Percentiles rank a stretch among this genome's conserved stretches.
Evolutionary conservation across 1,284 basidiomycete genomes (phyloP).

Genomic region (Malassezia arunalokei): DNA sequence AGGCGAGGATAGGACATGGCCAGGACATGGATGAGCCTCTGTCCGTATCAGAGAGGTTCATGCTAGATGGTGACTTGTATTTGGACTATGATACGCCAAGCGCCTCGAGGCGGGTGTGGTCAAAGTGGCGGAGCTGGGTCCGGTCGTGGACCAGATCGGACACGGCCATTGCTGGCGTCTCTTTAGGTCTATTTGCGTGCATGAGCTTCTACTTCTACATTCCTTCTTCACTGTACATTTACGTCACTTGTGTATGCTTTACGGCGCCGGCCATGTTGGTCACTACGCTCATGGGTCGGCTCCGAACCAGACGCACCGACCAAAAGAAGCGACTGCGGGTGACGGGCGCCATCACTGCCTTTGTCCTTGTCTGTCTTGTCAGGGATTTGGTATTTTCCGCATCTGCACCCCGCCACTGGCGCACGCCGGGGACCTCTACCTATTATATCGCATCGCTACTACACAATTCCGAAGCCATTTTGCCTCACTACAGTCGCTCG

Average conservation of each 20-base stretch:
- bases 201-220: constrained; percentile 14
- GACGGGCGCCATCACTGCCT: neutral
- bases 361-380: neutral
- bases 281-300: neutral
- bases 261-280: constrained; percentile 11
- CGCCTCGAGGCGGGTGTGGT: neutral
- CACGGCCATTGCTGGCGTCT: neutral
- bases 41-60: neutral
- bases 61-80: neutral
- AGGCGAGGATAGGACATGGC: too few species aligned
- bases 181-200: neutral
- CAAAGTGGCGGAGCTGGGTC: neutral
- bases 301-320: neutral
- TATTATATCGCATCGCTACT: constrained; percentile 31
- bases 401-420: neutral
- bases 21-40: too few species aligned
- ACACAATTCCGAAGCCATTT: constrained; percentile 28
- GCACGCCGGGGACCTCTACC: constrained; percentile 10
- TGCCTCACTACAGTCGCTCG: constrained; percentile 21
- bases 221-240: constrained; percentile 17
- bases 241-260: constrained; percentile 11
- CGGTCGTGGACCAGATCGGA: neutral
- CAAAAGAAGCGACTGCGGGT: neutral
- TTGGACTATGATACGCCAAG: neutral
- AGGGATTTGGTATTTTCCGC: neutral